Evolutionary conservation across 2,329 filamentous ascomycete species (phyloP).

Genomic region (Scopulariopsis brevicaulis): DNA sequence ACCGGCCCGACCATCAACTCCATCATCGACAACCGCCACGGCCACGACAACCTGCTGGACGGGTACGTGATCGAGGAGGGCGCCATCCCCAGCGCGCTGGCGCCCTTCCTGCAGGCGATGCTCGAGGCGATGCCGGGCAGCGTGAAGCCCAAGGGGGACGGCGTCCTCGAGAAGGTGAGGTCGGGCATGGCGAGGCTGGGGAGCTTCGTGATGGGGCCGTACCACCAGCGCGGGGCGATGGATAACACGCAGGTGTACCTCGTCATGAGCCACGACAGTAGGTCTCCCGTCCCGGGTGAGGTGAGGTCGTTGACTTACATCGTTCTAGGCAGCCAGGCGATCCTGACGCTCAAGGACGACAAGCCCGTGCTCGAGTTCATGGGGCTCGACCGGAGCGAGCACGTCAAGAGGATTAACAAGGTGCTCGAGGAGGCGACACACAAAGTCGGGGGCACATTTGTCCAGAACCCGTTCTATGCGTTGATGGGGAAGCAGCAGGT

Average conservation of each 20-base stretch:
- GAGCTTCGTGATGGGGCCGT: constrained; percentile 47
- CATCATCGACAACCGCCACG: constrained; percentile 46
- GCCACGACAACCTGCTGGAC: constrained; percentile 40
- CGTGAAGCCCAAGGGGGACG: constrained; percentile 22
- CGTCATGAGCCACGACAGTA: constrained; percentile 55
- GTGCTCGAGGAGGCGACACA: constrained; percentile 42
- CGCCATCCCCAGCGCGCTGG: constrained; percentile 44
- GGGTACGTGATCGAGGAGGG: constrained; percentile 56
- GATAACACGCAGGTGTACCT: constrained; percentile 52
- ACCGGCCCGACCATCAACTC: constrained; percentile 52
- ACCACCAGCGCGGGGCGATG: constrained; percentile 40
- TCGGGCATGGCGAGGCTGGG: constrained; percentile 35
- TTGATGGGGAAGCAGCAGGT: constrained; percentile 44
- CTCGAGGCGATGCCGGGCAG: constrained; percentile 41
- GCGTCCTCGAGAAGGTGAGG: constrained; percentile 27
- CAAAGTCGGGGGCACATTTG: constrained; percentile 47
- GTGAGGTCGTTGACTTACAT: background rate
- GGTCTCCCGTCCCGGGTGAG: constrained; percentile 7
- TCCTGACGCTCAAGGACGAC: constrained; percentile 45
- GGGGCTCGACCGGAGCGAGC: constrained; percentile 43
- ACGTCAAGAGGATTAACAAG: constrained; percentile 39
- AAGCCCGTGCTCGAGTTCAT: constrained; percentile 48
- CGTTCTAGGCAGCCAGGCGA: constrained; percentile 40
- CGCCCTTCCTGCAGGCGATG: constrained; percentile 42
- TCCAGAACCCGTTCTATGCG: constrained; percentile 47